Base-by-base conservation (phyloP, 768 basidiomycete genomes). In the Phaffia tasmanica region DNA sequence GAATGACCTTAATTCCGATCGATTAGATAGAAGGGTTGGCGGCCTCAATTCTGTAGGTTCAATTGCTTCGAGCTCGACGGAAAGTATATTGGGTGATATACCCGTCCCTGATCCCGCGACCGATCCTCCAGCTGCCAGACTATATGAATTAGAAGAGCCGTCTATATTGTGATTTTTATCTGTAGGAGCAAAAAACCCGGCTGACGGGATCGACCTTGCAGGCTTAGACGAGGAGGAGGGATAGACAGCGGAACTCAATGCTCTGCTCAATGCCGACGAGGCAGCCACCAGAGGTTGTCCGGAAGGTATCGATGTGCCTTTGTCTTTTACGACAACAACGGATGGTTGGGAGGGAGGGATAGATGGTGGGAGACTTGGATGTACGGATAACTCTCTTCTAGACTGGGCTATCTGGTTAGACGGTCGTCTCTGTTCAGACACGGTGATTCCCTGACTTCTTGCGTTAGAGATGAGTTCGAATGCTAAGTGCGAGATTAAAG, bases 11-110 rank as follows among this genome's bases (percentile, higher is more conserved):
- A 42, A 35, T 2, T 53, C 57, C 1, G 49, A 35, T 27, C 64
- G 57, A 27, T 65, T 59, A 23, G 57, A 60, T 19, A 65, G 21
- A 25, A 69, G n/a, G 3, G 62, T 69, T 6, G 67, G 67, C 11
- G 67, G 67, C 23, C 62, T 63, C 48, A 63, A 64, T 15, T 63
- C 62, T 18, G 51, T 18, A 4, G 67, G 67, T 32, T 69, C 67
- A n/a, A 69, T 69, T 47, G 67, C 29, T 27, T 69, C 67, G 5
- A 69, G 53, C 57, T 69, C 67, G 46, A 69, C 67, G 0, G 67
- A 63, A 3, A 54, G 67, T 18, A 57, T 49, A 21, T 54, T 50
- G 23, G 30, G 35, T 2, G 42, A 23, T 30, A 48, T 32, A 5
- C 15, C 23, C 18, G 14, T 21, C 8, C 25, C 49, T 16, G 25